A percentile compares a stretch with the other conserved stretches of the same genome.
Evolutionary conservation across 2,329 filamentous ascomycete species (phyloP).

Genomic region (Alternaria tenuissima): DNA sequence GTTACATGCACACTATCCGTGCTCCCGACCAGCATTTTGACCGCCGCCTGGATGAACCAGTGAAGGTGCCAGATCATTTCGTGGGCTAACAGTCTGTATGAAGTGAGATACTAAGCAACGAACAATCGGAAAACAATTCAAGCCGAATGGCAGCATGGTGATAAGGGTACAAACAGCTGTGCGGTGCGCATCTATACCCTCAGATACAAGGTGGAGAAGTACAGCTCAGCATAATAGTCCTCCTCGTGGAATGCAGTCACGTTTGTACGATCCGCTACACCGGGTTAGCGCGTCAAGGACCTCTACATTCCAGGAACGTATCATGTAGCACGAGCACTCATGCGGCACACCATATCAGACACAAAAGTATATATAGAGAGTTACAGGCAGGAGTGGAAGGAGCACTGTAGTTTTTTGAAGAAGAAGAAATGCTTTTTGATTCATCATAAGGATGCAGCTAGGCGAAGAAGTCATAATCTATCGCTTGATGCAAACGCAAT

Average conservation of each 20-base stretch:
- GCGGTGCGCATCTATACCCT: background rate
- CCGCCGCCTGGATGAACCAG: background rate
- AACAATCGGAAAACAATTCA: background rate
- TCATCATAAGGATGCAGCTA: slow-evolving; percentile 17
- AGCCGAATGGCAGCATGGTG: background rate
- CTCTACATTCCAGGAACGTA: background rate
- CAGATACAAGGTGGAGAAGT: background rate
- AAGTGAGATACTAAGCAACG: background rate
- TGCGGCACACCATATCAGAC: background rate
- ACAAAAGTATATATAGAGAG: background rate
- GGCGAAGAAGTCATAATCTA: slow-evolving; percentile 17
- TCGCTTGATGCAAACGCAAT: slow-evolving; percentile 15
- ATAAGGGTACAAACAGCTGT: background rate
- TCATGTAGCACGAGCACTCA: background rate
- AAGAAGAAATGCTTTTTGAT: slow-evolving; percentile 22
- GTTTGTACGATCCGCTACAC: background rate
- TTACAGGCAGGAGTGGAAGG: background rate
- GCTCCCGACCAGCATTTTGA: background rate
- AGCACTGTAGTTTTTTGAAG: background rate
- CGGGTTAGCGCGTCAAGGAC: background rate
- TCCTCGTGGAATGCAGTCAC: background rate
- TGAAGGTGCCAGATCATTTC: background rate
- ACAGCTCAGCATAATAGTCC: background rate
- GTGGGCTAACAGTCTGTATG: background rate
- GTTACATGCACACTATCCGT: background rate